These are phyloP conservation scores for Carex scoparia DNA, from an alignment of 176 grass and related monocot genomes.

Conservation along the genomic window DNA sequence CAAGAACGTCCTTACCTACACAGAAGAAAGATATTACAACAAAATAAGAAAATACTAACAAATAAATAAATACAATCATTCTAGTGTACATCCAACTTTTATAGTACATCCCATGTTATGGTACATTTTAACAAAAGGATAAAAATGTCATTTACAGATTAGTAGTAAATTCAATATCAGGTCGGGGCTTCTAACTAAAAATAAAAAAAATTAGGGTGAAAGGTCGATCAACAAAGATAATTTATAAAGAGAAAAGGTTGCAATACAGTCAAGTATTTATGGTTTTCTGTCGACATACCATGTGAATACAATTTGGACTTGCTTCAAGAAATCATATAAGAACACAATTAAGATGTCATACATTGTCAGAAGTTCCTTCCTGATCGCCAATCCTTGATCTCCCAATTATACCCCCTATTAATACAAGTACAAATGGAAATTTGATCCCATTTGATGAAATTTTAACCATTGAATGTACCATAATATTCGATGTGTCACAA, in stretches of 20 bases:
- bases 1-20: constrained; percentile 94
- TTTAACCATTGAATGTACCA: background rate
- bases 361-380: background rate
- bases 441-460: background rate
- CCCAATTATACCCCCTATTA: background rate
- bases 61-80: background rate
- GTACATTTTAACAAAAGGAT: background rate
- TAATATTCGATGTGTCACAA: background rate
- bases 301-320: background rate
- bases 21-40: constrained; percentile 13
- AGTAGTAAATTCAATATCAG: background rate
- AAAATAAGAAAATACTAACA: background rate
- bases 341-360: background rate
- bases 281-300: background rate
- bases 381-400: too few species aligned
- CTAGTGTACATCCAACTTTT: background rate
- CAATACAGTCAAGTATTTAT: background rate
- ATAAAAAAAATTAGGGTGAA: too few species aligned
- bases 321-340: background rate
- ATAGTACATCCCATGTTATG: background rate
- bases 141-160: background rate
- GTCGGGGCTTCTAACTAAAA: too few species aligned
- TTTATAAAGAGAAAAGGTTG: background rate
- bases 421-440: background rate
- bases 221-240: background rate